A percentile compares a stretch with the other conserved stretches of the same genome.
Evolutionary conservation across 2,329 filamentous ascomycete genomes (phyloP).

Genomic region (Rhinocladiella similis): DNA sequence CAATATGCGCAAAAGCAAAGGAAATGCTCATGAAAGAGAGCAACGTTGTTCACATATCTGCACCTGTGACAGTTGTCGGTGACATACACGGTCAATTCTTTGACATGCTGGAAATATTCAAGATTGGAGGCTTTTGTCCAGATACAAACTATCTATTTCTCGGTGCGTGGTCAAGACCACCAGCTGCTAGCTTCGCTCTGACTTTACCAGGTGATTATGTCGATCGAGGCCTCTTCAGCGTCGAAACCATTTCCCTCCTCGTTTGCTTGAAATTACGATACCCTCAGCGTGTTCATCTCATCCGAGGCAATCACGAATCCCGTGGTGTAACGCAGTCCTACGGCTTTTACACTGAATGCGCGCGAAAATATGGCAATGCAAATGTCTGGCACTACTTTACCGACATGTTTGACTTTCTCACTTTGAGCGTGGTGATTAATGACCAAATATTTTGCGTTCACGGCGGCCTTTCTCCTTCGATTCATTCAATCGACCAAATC

Average conservation of each 20-base stretch:
- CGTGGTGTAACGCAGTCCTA: slow-evolving; percentile 98
- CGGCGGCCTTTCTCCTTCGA: slow-evolving; percentile 83
- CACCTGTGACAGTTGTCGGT: slow-evolving; percentile 94
- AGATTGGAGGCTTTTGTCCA: slow-evolving; percentile 94
- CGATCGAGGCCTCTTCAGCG: slow-evolving; percentile 96
- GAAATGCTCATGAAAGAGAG: slow-evolving; percentile 99
- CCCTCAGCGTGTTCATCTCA: slow-evolving; percentile 90
- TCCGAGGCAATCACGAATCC: slow-evolving; percentile 96
- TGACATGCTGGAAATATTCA: slow-evolving; percentile 98
- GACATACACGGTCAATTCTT: slow-evolving; percentile 99
- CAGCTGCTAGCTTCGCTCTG: background rate
- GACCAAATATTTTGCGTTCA: slow-evolving; percentile 99
- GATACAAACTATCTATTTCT: slow-evolving; percentile 98
- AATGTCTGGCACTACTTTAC: slow-evolving; percentile 99
- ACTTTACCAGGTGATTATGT: slow-evolving; percentile 79
- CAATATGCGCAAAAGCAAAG: slow-evolving; percentile 98
- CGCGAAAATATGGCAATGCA: slow-evolving; percentile 95
- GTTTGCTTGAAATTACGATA: slow-evolving; percentile 97
- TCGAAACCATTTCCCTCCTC: slow-evolving; percentile 96
- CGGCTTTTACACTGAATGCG: slow-evolving; percentile 98
- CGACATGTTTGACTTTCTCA: slow-evolving; percentile 99
- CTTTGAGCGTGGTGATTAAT: slow-evolving; percentile 94
- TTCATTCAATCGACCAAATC: slow-evolving; percentile 98
- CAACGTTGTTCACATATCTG: slow-evolving; percentile 96
- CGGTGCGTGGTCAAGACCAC: slow-evolving; percentile 53